Evolutionary conservation across 345 rosid species (phyloP).

Genomic region (Barbarea vulgaris): DNA sequence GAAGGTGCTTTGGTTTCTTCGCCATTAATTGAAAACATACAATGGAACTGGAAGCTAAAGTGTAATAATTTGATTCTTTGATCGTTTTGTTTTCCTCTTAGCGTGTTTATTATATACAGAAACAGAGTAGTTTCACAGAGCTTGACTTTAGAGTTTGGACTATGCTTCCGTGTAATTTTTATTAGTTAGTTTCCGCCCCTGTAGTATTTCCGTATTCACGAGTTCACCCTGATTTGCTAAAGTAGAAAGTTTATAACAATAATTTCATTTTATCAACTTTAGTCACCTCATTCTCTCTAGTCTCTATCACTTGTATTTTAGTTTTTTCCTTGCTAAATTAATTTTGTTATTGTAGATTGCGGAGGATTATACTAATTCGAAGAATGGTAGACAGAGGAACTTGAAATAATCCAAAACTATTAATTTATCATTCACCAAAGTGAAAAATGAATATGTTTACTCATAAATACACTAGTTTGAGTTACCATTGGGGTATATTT

Average conservation of each 20-base stretch:
- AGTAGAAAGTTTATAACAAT: not conserved
- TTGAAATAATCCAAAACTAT: not conserved
- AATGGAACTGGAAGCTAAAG: not conserved
- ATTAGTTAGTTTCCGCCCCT: not conserved
- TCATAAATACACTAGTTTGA: not conserved
- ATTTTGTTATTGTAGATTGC: too few species aligned
- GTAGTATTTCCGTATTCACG: not conserved
- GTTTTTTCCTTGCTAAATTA: not conserved
- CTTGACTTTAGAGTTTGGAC: not conserved
- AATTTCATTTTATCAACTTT: not conserved
- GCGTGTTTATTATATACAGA: constrained; percentile 12
- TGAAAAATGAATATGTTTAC: not conserved
- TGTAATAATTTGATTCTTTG: not conserved
- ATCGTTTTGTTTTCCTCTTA: not conserved
- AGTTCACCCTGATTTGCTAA: constrained; percentile 1
- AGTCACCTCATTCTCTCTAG: too few species aligned
- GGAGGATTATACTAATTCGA: too few species aligned
- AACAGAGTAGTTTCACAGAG: constrained; percentile 11
- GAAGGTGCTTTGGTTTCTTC: constrained; percentile 63
- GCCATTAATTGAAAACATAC: constrained; percentile 35
- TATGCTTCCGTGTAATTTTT: not conserved
- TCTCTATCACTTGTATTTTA: too few species aligned
- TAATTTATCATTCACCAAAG: not conserved
- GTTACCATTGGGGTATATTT: not conserved
- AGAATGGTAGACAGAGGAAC: too few species aligned